Percentiles rank a stretch among this genome's conserved stretches.
These are phyloP conservation scores for Scortechinia acanthostroma DNA, from an alignment of 2,329 filamentous ascomycete species.

Conservation along the genomic window DNA sequence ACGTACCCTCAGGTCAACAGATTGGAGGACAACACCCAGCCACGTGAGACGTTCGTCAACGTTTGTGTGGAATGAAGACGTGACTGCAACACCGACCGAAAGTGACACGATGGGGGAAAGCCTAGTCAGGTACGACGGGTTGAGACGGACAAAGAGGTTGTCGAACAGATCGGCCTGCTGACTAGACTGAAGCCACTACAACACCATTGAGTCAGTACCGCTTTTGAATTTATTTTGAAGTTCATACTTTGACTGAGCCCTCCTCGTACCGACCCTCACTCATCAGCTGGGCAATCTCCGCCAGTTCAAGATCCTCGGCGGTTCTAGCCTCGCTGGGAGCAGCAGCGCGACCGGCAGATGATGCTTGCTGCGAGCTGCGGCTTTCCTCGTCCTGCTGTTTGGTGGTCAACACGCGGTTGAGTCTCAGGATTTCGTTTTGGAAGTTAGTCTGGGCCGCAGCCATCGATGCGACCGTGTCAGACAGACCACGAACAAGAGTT, in stretches of 20 bases:
- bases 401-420: conserved; percentile 35
- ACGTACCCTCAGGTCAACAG: conserved; percentile 43
- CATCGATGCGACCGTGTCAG: conserved; percentile 65
- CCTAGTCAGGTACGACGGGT: conserved; percentile 43
- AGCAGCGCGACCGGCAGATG: conserved; percentile 11
- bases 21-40: conserved; percentile 44
- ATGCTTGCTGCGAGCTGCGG: too few relatives aligned
- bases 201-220: conserved; percentile 10
- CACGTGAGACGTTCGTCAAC: conserved; percentile 45
- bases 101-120: conserved; percentile 50
- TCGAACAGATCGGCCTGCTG: conserved; percentile 55
- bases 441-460: conserved; percentile 61
- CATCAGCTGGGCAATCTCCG: conserved; percentile 28
- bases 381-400: conserved; percentile 15
- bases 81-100: conserved; percentile 56
- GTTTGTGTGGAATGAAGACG: conserved; percentile 42
- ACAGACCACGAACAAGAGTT: conserved; percentile 56
- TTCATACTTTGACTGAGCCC: conserved; percentile 30
- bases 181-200: conserved; percentile 51
- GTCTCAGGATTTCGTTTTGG: conserved; percentile 55
- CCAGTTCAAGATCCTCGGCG: conserved; percentile 25
- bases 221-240: too few relatives aligned
- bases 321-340: neutral
- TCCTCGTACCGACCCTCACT: conserved; percentile 28
- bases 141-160: conserved; percentile 46